These are phyloP conservation scores for Macrolepiota dolichaula DNA, from an alignment of 768 basidiomycete genomes.

Conservation along the genomic window DNA sequence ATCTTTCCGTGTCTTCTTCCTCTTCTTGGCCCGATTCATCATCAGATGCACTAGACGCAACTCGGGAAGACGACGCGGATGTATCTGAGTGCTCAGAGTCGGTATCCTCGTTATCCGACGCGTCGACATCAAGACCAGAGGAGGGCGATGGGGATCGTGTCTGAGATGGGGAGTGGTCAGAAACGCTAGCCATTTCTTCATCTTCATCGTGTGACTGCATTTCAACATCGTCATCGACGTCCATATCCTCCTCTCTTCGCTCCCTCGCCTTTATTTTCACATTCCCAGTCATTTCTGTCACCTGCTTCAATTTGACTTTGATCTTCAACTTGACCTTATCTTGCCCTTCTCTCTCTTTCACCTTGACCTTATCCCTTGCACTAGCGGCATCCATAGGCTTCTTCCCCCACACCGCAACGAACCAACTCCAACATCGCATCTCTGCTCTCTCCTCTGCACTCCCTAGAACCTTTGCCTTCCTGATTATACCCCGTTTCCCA, in stretches of 20 bases:
- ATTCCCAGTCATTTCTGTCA: slow-evolving; percentile 35
- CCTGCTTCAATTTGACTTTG: slow-evolving; percentile 32
- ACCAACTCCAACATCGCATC: slow-evolving; percentile 70
- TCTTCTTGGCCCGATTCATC: slow-evolving; percentile 12
- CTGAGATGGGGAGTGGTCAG: background rate
- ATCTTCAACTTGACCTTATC: slow-evolving; percentile 12
- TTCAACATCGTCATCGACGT: background rate
- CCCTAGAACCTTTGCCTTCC: slow-evolving; percentile 14
- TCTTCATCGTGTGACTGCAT: slow-evolving; percentile 14
- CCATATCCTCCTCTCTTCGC: background rate
- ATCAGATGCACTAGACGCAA: background rate
- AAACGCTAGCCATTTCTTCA: slow-evolving; percentile 1
- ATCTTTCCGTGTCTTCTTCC: slow-evolving; percentile 44
- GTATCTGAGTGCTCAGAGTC: slow-evolving; percentile 10
- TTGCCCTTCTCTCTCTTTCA: slow-evolving; percentile 12
- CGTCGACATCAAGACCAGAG: background rate
- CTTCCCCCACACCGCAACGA: slow-evolving; percentile 72
- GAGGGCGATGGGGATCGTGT: background rate
- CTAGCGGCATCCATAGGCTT: slow-evolving; percentile 29
- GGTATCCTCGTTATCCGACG: slow-evolving; percentile 19
- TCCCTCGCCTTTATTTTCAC: background rate
- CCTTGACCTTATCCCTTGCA: background rate
- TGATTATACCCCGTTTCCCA: slow-evolving; percentile 22
- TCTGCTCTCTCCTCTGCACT: slow-evolving; percentile 44
- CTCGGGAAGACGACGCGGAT: no score